Conservation (phyloP, 345 rosid genomes). For the sweet orange (Citrus sinensis) region DVS_A1.0 CM039167.1:15648001-15648500, state of each 20-base stretch:
- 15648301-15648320: slow-evolving; percentile 93
- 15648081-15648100: background rate
- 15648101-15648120: background rate
- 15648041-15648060: background rate
- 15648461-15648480: slow-evolving; percentile 78
- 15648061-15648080: background rate
- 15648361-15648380: background rate
- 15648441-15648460: slow-evolving; percentile 95
- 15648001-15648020: background rate
- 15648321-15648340: slow-evolving; percentile 15
- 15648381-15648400: background rate
- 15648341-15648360: background rate
- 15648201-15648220: slow-evolving; percentile 91
- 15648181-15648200: slow-evolving; percentile 20
- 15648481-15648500: background rate
- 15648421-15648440: slow-evolving; percentile 95
- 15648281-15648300: slow-evolving; percentile 99
- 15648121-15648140: background rate
- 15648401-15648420: background rate
- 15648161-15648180: background rate
- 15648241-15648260: slow-evolving; percentile 92
- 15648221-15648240: slow-evolving; percentile 96
- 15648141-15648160: background rate
- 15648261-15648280: slow-evolving; percentile 80
- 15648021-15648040: background rate